Evolutionary conservation across 179 eudicot genomes (phyloP).

Genomic region (Gypsophila paniculata): DNA sequence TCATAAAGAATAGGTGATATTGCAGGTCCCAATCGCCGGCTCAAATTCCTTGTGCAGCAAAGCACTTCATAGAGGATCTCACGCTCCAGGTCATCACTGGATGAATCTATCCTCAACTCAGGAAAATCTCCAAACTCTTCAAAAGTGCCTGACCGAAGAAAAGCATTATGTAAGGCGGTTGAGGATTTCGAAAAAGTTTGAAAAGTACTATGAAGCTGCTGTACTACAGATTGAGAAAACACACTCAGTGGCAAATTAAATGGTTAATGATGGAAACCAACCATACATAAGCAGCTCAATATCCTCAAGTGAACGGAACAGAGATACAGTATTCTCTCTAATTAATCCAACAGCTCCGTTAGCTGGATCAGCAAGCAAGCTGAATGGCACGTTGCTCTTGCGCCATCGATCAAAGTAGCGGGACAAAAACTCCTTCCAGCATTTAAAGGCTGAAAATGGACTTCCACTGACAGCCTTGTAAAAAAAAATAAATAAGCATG

Average conservation of each 20-base stretch:
- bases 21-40: slow-evolving; percentile 73
- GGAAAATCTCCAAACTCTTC: slow-evolving; percentile 41
- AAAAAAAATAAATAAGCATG: slow-evolving; percentile 25
- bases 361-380: slow-evolving; percentile 64
- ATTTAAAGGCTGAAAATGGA: slow-evolving; percentile 56
- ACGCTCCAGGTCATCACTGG: slow-evolving; percentile 40
- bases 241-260: slow-evolving; percentile 2
- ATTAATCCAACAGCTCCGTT: slow-evolving; percentile 70
- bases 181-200: neutral
- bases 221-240: neutral
- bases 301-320: slow-evolving; percentile 73
- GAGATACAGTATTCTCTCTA: slow-evolving; percentile 63
- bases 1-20: slow-evolving; percentile 71
- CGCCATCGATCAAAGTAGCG: slow-evolving; percentile 69
- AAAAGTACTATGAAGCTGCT: slow-evolving; percentile 3
- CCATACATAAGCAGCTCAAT: slow-evolving; percentile 73
- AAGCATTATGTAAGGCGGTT: neutral
- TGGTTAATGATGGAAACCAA: slow-evolving; percentile 29
- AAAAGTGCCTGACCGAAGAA: slow-evolving; percentile 44
- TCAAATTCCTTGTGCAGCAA: slow-evolving; percentile 50
- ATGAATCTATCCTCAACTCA: slow-evolving; percentile 42
- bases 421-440: slow-evolving; percentile 71
- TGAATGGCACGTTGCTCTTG: slow-evolving; percentile 54
- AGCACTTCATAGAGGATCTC: slow-evolving; percentile 71
- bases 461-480: slow-evolving; percentile 60